These are phyloP conservation scores for Poteriospumella lacustris DNA, from an alignment of 108 stramenopile genomes.

Conservation along the genomic window DNA sequence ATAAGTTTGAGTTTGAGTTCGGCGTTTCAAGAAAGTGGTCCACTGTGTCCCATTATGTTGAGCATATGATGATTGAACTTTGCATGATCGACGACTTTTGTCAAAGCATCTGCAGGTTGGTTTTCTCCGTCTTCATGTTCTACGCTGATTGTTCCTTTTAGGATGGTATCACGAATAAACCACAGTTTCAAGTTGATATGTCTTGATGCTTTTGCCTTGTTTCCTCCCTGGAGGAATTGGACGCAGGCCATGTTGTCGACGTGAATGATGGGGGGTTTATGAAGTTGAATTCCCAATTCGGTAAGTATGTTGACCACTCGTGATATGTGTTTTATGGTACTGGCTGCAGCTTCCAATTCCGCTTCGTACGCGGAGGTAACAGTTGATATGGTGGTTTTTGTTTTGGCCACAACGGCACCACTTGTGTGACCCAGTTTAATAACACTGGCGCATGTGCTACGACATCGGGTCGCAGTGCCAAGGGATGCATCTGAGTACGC, in stretches of 20 bases:
- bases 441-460: background rate
- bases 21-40: background rate
- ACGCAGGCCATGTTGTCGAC: background rate
- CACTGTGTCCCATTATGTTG: background rate
- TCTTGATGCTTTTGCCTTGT: background rate
- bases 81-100: background rate
- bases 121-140: background rate
- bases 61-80: background rate
- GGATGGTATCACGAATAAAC: background rate
- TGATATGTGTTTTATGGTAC: background rate
- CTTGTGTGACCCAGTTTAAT: background rate
- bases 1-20: background rate
- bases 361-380: background rate
- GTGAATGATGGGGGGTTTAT: background rate
- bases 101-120: background rate
- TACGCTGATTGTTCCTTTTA: background rate
- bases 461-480: background rate
- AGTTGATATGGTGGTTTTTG: background rate
- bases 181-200: background rate
- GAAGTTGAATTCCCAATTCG: background rate
- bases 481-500: constrained; percentile 14
- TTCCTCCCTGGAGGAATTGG: background rate
- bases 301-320: background rate
- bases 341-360: background rate
- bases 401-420: background rate